Evolutionary conservation across 2,329 filamentous ascomycete species (phyloP).

Genomic region (Penicillium thymicola): DNA sequence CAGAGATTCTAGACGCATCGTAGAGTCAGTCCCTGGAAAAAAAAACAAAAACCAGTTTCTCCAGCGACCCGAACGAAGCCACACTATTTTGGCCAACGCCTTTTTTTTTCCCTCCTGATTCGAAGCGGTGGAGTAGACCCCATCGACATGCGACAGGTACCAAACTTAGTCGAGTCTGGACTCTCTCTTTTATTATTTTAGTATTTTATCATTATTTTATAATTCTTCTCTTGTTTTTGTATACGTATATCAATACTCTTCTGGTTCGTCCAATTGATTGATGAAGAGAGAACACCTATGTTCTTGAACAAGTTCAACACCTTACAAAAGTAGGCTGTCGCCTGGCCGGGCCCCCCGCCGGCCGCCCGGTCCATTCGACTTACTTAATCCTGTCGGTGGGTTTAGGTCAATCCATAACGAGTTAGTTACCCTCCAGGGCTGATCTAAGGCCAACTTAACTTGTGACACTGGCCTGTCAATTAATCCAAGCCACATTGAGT

Average conservation of each 20-base stretch:
- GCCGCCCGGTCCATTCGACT: neutral
- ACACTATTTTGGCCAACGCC: neutral
- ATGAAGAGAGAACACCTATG: neutral
- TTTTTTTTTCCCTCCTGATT: neutral
- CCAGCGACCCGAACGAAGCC: neutral
- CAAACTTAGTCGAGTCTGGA: conserved; percentile 7
- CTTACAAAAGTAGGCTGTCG: neutral
- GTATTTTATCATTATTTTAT: neutral
- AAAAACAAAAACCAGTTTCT: neutral
- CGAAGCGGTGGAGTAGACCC: conserved; percentile 2
- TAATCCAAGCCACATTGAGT: neutral
- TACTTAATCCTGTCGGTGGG: neutral
- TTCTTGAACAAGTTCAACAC: neutral
- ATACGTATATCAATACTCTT: neutral
- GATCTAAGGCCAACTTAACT: neutral
- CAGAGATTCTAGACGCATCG: neutral
- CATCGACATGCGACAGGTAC: conserved; percentile 9
- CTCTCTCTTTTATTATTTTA: neutral
- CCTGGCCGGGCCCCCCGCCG: neutral
- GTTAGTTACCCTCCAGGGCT: neutral
- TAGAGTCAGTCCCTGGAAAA: neutral
- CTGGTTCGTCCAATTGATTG: neutral
- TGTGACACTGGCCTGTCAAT: neutral
- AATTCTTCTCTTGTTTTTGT: neutral
- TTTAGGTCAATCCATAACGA: neutral